Percentiles rank a stretch among this genome's conserved stretches.
Evolutionary conservation across 345 rosid species (phyloP).

Genomic region (Salix dunnii): DNA sequence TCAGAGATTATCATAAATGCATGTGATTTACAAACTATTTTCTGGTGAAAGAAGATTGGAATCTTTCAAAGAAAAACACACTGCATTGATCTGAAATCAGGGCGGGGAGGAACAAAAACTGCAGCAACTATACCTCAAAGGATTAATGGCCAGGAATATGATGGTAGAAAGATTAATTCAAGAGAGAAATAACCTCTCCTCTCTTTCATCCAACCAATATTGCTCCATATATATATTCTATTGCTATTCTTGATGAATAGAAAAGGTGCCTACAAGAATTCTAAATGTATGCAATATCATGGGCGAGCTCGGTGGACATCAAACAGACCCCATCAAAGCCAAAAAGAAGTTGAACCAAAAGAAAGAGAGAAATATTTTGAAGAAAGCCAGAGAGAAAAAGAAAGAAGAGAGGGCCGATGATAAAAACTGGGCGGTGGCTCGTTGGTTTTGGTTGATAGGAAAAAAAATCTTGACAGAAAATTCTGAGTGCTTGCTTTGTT

Average conservation of each 20-base stretch:
- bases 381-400: slow-evolving; percentile 3
- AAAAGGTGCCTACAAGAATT: slow-evolving; percentile 5
- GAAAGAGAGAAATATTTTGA: too few relatives aligned
- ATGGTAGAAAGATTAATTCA: slow-evolving; percentile 12
- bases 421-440: slow-evolving; percentile 11
- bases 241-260: neutral
- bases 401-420: neutral
- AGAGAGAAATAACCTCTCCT: slow-evolving; percentile 17
- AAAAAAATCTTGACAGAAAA: too few relatives aligned
- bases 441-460: slow-evolving; percentile 2
- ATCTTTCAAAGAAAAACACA: slow-evolving; percentile 19
- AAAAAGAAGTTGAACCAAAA: neutral
- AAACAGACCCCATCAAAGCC: slow-evolving; percentile 9
- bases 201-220: neutral
- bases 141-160: neutral
- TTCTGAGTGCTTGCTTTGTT: slow-evolving; percentile 10
- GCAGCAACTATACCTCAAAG: slow-evolving; percentile 7
- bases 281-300: neutral
- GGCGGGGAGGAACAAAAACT: neutral
- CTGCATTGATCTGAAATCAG: neutral
- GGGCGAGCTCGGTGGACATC: neutral
- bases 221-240: slow-evolving; percentile 9
- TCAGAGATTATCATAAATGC: slow-evolving; percentile 18
- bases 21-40: slow-evolving; percentile 31
- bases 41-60: slow-evolving; percentile 41